phyloP scores from a whole-genome alignment of 352 stramenopile genomes.

The Globisporangium spinosum region DNA sequence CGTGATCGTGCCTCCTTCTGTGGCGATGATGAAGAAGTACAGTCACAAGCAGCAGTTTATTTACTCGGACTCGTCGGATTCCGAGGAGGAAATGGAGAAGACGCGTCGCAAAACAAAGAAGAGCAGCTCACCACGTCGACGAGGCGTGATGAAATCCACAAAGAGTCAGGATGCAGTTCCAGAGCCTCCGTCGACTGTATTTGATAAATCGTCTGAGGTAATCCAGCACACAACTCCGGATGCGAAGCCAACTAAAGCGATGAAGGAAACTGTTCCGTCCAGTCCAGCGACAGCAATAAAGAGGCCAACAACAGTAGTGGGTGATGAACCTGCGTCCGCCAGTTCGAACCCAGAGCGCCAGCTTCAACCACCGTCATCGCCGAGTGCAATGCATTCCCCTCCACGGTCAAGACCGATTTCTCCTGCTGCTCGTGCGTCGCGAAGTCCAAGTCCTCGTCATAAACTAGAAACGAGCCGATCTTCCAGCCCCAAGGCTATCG shows the following conservation, averaged over 20 bases:
- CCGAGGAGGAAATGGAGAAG: slow-evolving; percentile 24
- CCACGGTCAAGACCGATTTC: slow-evolving; percentile 3
- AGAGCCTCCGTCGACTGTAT: neutral
- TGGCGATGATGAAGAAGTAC: slow-evolving; percentile 25
- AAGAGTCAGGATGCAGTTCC: neutral
- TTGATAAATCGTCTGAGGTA: neutral
- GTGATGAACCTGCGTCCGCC: neutral
- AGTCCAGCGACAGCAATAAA: neutral
- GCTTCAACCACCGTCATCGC: neutral
- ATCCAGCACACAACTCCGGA: neutral
- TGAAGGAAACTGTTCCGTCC: neutral
- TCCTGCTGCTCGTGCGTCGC: slow-evolving; percentile 5
- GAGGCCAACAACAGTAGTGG: no score
- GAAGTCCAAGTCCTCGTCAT: slow-evolving; percentile 12
- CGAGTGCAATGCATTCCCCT: neutral
- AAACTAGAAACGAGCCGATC: slow-evolving; percentile 14
- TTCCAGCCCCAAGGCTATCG: neutral
- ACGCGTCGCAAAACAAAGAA: neutral
- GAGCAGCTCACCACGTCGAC: slow-evolving; percentile 4
- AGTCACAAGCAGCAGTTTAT: slow-evolving; percentile 73
- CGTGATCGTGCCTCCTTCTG: slow-evolving; percentile 44
- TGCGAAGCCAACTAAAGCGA: neutral
- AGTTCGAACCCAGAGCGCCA: neutral
- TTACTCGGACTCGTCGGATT: slow-evolving; percentile 59
- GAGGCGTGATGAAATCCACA: neutral